Evolutionary conservation across 2,329 filamentous ascomycete species (phyloP).

Genomic region (Fusarium sulawesiense): DNA sequence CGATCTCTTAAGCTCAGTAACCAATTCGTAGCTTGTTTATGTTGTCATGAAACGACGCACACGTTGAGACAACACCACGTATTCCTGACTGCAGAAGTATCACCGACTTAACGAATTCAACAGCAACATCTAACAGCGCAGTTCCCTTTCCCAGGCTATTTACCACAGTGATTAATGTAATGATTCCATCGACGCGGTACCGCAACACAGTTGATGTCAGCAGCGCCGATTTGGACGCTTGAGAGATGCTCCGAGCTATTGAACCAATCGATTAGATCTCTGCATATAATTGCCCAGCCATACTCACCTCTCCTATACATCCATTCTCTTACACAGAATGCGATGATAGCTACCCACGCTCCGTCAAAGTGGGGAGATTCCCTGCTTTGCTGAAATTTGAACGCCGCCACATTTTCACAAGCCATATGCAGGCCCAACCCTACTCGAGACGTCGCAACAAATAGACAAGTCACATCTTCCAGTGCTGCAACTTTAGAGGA

Average conservation of each 20-base stretch:
- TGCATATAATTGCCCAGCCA: too few relatives aligned
- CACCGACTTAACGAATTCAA: too few relatives aligned
- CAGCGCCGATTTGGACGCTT: too few relatives aligned
- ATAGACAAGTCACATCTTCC: rapidly evolving
- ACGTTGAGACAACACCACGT: rapidly evolving
- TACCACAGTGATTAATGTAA: rapidly evolving
- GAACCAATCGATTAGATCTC: too few relatives aligned
- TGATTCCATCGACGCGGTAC: not conserved
- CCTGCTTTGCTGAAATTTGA: not conserved
- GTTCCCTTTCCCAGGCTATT: too few relatives aligned
- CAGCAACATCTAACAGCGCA: too few relatives aligned
- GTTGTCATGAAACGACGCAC: not conserved
- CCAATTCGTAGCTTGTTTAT: not conserved
- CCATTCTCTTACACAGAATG: too few relatives aligned
- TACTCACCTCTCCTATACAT: not conserved
- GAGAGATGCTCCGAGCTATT: too few relatives aligned
- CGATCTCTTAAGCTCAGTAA: rapidly evolving
- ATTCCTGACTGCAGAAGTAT: not conserved
- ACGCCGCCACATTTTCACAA: not conserved
- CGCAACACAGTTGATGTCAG: too few relatives aligned
- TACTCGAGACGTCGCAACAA: not conserved
- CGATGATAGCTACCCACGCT: too few relatives aligned
- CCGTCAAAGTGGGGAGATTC: too few relatives aligned
- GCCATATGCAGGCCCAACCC: not conserved
- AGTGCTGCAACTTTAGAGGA: rapidly evolving